phyloP scores from a whole-genome alignment of 345 rosid species.

The Carallia pectinifolia region DNA sequence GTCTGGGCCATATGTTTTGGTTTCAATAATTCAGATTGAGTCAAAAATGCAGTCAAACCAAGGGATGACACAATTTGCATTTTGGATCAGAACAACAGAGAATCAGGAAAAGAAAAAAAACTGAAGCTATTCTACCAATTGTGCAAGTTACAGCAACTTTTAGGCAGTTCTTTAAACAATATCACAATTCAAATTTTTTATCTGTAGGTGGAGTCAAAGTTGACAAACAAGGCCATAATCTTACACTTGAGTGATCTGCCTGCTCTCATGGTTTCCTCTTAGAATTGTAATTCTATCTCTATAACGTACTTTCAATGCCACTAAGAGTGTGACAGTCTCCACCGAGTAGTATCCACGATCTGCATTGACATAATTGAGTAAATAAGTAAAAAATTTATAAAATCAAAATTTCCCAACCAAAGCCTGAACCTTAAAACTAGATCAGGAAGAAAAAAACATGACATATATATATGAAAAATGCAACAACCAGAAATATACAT shows the following conservation, averaged over 20 bases:
- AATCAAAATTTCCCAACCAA: not conserved
- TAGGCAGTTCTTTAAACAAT: not conserved
- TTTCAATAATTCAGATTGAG: not conserved
- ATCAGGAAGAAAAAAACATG: no score
- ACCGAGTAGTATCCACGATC: conserved; percentile 99
- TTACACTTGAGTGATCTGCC: conserved; percentile 99
- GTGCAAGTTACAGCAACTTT: no score
- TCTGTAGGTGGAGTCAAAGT: not conserved
- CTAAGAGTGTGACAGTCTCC: conserved; percentile 96
- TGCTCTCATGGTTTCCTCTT: conserved; percentile 98
- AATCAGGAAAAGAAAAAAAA: no score
- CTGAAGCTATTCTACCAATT: no score
- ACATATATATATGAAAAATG: no score
- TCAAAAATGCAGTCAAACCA: not conserved
- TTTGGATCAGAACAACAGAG: no score
- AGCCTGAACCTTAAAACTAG: no score
- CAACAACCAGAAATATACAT: no score
- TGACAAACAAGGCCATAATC: conserved; percentile 17
- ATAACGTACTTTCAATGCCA: conserved; percentile 93
- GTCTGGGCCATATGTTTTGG: not conserved
- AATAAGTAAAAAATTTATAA: not conserved
- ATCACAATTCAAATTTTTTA: not conserved
- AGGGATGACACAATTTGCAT: no score
- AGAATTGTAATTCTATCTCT: conserved; percentile 94
- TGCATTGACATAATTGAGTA: conserved; percentile 39